Base-by-base conservation (phyloP, 805 yeast species). In the Hanseniaspora guilliermondii region DNA sequence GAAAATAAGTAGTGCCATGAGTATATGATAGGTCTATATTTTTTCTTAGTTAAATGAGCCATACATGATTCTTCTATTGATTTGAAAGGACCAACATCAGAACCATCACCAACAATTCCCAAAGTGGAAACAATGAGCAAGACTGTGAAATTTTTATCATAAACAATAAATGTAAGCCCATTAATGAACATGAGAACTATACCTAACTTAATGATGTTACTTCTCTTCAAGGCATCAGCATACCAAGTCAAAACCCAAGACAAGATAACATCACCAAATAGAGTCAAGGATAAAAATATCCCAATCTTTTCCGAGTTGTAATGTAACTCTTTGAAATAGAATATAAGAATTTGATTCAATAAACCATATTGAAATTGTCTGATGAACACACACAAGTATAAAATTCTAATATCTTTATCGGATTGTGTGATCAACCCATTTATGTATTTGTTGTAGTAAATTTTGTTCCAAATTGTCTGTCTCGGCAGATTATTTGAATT, bases 51-150 rank as follows among this genome's bases (percentile, higher is more conserved):
- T 58, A 87, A 68, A 65, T 85, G 91, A 0, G 95, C 93, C 49
- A 87, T 72, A 39, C 85, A 76, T 1, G 91, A 80, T 63, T 87
- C 95, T 65, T 87, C 96, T 30, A 87, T 80, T 0, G 93, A 79
- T 62, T 85, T 83, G 66, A 87, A 87, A 0, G 96, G 96, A 0
- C 96, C 96, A 0, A 89, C 86, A 62, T 87, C 96, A 62, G 83
- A 88, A 24, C 96, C 95, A 30, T 87, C 79, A 2, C 95, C 85
- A 7, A 87, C 84, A 17, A 87, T 95, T 1, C 96, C 96, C 32
- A 85, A 56, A 2, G 85, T 76, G 2, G 95, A 93, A 8, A 93
- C 93, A 2, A 73, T 24, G 21, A 87, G 68, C 39, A 87, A 70
- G 1, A 83, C 58, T 58, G 68, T 62, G 64, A 72, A 86, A 59